These are phyloP conservation scores for Cyphellophora europaea DNA, from an alignment of 2,329 filamentous ascomycete species.

Conservation along the genomic window DNA sequence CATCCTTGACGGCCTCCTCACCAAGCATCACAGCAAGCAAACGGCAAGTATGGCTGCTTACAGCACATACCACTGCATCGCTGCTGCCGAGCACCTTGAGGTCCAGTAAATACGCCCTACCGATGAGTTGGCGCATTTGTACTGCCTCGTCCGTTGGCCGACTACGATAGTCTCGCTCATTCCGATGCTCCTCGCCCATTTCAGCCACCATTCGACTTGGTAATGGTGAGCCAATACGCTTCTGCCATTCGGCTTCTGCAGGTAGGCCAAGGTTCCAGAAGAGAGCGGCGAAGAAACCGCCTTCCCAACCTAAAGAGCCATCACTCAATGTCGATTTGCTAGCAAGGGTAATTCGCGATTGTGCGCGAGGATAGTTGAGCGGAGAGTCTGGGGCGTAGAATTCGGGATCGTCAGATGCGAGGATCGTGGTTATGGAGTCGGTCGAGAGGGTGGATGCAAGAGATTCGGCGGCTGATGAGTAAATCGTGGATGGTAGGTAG, in stretches of 20 bases:
- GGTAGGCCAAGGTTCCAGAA: slow-evolving; percentile 68
- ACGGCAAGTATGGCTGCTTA: slow-evolving; percentile 56
- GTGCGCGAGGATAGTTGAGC: slow-evolving; percentile 50
- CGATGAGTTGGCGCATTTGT: slow-evolving; percentile 62
- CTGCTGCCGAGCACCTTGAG: slow-evolving; percentile 61
- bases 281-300: slow-evolving; percentile 72
- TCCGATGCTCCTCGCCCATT: neutral
- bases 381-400: slow-evolving; percentile 43
- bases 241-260: slow-evolving; percentile 25
- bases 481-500: slow-evolving; percentile 67
- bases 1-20: slow-evolving; percentile 57
- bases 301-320: slow-evolving; percentile 76
- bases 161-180: slow-evolving; percentile 15
- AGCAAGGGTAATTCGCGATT: slow-evolving; percentile 70
- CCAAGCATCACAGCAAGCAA: slow-evolving; percentile 79
- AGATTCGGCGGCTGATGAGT: slow-evolving; percentile 49
- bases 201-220: slow-evolving; percentile 10
- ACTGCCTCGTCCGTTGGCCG: slow-evolving; percentile 39
- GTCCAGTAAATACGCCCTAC: slow-evolving; percentile 73
- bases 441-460: slow-evolving; percentile 24
- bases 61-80: slow-evolving; percentile 66
- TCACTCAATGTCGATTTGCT: slow-evolving; percentile 52
- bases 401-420: slow-evolving; percentile 75
- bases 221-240: slow-evolving; percentile 7
- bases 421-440: slow-evolving; percentile 31